Evolutionary conservation across 805 yeast genomes (phyloP).

Genomic region (Lachancea fermentati): DNA sequence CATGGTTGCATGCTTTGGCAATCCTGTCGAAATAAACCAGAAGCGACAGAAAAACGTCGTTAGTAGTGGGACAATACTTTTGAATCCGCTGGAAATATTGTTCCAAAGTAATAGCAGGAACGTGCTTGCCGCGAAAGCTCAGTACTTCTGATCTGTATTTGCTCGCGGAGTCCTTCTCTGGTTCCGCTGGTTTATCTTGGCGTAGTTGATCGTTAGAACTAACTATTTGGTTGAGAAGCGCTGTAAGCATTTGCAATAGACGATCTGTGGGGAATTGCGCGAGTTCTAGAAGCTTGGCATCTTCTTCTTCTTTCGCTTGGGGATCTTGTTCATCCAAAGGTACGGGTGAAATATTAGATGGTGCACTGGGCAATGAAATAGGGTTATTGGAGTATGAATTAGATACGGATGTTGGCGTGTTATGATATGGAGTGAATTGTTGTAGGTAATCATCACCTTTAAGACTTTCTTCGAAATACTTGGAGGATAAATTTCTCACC

Average conservation of each 20-base stretch:
- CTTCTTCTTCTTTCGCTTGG: constrained; percentile 8
- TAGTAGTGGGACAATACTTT: constrained; percentile 97
- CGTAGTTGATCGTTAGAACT: constrained; percentile 76
- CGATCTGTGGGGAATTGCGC: constrained; percentile 80
- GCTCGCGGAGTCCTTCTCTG: constrained; percentile 1
- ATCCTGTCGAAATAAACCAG: constrained; percentile 93
- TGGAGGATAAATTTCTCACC: constrained; percentile 2
- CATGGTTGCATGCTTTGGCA: constrained; percentile 51
- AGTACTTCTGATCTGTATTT: constrained; percentile 39
- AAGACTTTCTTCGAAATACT: constrained; percentile 5
- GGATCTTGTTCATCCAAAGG: constrained; percentile 5
- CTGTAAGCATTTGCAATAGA: constrained; percentile 76
- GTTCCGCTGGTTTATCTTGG: constrained; percentile 3
- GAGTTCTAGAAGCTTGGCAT: constrained; percentile 40
- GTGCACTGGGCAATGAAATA: not conserved
- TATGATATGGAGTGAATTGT: constrained; percentile 9
- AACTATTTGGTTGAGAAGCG: constrained; percentile 77
- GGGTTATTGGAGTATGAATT: constrained; percentile 3
- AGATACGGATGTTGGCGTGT: constrained; percentile 8
- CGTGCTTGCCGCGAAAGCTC: constrained; percentile 92
- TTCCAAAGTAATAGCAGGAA: constrained; percentile 90
- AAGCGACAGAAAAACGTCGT: constrained; percentile 86
- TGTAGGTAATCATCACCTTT: constrained; percentile 6
- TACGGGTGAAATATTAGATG: not conserved
- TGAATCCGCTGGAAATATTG: constrained; percentile 86